A percentile compares a stretch with the other conserved stretches of the same genome.
Conservation (phyloP, 1,139 yeast species). For the Hansenula sp. region DNA sequence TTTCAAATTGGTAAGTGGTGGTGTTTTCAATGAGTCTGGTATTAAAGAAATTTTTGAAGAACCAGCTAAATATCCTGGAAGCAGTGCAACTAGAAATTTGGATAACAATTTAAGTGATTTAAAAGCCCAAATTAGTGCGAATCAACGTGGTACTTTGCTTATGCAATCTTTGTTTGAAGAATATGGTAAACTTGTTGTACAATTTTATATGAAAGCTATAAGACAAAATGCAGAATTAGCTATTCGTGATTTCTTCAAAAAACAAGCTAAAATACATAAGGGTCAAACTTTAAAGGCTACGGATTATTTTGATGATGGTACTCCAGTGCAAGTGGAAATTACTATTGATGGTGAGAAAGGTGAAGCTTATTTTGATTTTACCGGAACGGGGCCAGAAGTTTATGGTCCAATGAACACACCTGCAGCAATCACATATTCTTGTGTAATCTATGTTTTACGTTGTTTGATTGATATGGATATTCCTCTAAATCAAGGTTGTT, state of each 20-base stretch:
- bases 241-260: constrained; percentile 24
- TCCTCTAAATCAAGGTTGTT: constrained; percentile 83
- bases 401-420: constrained; percentile 65
- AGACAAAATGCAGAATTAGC: constrained; percentile 39
- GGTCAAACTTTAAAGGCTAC: constrained; percentile 26
- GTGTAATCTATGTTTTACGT: constrained; percentile 72
- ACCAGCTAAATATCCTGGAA: constrained; percentile 39
- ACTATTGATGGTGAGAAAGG: constrained; percentile 26
- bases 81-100: constrained; percentile 42
- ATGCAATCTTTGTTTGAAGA: constrained; percentile 33
- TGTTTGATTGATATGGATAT: constrained; percentile 73
- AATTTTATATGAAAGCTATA: constrained; percentile 41
- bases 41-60: constrained; percentile 32
- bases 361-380: constrained; percentile 39
- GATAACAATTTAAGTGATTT: constrained; percentile 44
- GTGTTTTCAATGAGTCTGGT: constrained; percentile 37
- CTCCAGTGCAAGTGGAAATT: constrained; percentile 33
- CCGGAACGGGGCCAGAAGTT: constrained; percentile 52
- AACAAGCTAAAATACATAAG: constrained; percentile 27
- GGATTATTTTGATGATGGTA: constrained; percentile 47
- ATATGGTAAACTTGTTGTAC: constrained; percentile 31
- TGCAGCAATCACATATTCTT: constrained; percentile 71
- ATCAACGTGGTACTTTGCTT: constrained; percentile 40
- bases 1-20: constrained; percentile 34
- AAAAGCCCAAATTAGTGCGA: constrained; percentile 46